These are phyloP conservation scores for Diplocarpon mali DNA, from an alignment of 2,329 filamentous ascomycete genomes.

Conservation along the genomic window DNA sequence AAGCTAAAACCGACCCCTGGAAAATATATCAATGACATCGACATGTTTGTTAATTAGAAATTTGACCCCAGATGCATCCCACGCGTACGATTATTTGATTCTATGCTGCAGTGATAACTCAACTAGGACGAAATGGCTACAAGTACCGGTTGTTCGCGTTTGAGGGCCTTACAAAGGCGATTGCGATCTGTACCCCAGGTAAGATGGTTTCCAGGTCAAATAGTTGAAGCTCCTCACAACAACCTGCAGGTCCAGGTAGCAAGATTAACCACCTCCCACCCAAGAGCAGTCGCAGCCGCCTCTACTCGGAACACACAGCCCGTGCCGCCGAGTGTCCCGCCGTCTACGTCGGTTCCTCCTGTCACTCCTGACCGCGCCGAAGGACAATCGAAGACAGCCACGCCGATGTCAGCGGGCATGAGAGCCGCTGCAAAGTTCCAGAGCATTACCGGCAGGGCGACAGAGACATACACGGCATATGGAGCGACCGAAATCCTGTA, in stretches of 20 bases:
- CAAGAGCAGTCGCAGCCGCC: slow-evolving; percentile 19
- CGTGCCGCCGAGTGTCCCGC: slow-evolving; percentile 12
- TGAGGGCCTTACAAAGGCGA: too few species aligned
- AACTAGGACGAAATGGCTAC: too few species aligned
- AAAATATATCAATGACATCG: too few species aligned
- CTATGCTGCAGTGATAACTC: too few species aligned
- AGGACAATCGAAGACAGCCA: slow-evolving; percentile 3
- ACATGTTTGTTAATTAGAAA: too few species aligned
- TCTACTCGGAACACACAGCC: slow-evolving; percentile 20
- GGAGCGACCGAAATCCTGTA: slow-evolving; percentile 63
- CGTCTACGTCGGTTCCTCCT: slow-evolving; percentile 15
- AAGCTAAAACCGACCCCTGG: too few species aligned
- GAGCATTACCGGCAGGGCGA: slow-evolving; percentile 23
- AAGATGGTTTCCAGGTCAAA: too few species aligned
- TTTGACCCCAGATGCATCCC: too few species aligned
- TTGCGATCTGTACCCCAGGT: too few species aligned
- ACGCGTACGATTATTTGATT: too few species aligned
- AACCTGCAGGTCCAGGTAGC: not conserved
- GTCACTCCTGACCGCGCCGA: slow-evolving; percentile 9
- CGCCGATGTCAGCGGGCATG: slow-evolving; percentile 3
- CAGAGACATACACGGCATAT: slow-evolving; percentile 68
- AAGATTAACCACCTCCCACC: not conserved
- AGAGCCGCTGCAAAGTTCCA: slow-evolving; percentile 10
- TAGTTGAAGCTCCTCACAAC: too few species aligned
- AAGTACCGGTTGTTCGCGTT: too few species aligned